phyloP scores from a whole-genome alignment of 2,329 filamentous ascomycete genomes.

The Penicillium sp. region DNA sequence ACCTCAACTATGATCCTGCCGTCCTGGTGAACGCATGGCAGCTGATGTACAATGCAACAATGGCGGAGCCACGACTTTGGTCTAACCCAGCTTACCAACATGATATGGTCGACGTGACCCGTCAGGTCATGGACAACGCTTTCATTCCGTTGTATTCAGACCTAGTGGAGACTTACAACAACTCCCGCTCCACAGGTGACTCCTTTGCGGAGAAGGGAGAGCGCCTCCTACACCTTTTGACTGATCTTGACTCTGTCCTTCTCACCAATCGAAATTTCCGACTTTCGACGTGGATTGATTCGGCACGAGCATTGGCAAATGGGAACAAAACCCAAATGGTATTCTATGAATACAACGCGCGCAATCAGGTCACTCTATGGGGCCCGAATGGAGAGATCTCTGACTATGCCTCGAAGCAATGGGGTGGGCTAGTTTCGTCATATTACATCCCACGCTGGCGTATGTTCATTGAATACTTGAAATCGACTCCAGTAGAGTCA shows the following conservation, averaged over 20 bases:
- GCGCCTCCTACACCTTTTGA: slow-evolving; percentile 36
- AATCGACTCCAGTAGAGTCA: slow-evolving; percentile 8
- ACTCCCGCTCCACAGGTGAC: slow-evolving; percentile 16
- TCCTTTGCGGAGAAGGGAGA: slow-evolving; percentile 27
- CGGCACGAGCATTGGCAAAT: slow-evolving; percentile 36
- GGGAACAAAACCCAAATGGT: slow-evolving; percentile 25
- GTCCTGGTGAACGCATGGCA: slow-evolving; percentile 42
- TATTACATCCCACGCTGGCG: slow-evolving; percentile 51
- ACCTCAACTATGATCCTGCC: slow-evolving; percentile 42
- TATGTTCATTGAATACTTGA: slow-evolving; percentile 43
- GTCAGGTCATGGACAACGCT: slow-evolving; percentile 49
- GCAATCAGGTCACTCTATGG: slow-evolving; percentile 53
- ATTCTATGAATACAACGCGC: slow-evolving; percentile 47
- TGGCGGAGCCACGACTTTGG: slow-evolving; percentile 37
- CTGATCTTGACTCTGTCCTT: slow-evolving; percentile 43
- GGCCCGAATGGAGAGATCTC: slow-evolving; percentile 47
- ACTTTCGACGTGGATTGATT: slow-evolving; percentile 42
- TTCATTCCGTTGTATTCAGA: slow-evolving; percentile 43
- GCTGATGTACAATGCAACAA: slow-evolving; percentile 38
- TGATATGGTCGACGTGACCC: slow-evolving; percentile 50
- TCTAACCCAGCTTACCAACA: slow-evolving; percentile 43
- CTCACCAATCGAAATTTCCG: slow-evolving; percentile 43
- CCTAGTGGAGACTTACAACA: slow-evolving; percentile 38
- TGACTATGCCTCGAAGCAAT: slow-evolving; percentile 51
- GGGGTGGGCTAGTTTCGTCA: slow-evolving; percentile 46